Percentiles rank a stretch among this genome's conserved stretches.
phyloP scores from a whole-genome alignment of 2,329 filamentous ascomycete genomes.

The Aphanocladium album region DNA sequence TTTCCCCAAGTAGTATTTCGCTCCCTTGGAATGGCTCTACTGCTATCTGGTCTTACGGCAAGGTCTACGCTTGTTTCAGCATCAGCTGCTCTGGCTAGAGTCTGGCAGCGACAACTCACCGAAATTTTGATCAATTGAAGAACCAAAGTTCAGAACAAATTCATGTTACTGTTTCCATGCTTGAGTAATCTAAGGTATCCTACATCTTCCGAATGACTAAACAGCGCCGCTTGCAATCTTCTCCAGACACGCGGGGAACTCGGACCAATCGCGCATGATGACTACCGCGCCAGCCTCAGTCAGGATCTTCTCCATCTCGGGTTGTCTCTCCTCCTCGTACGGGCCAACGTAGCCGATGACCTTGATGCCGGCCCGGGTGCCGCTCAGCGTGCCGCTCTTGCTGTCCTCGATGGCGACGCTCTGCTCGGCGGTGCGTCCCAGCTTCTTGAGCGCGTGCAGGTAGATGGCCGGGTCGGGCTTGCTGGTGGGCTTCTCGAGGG shows the following conservation, averaged over 20 bases:
- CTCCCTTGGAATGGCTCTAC: too few species aligned
- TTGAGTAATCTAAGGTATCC: neutral
- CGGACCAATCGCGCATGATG: conserved; percentile 56
- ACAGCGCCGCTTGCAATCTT: conserved; percentile 40
- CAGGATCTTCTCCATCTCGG: conserved; percentile 60
- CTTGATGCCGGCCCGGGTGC: conserved; percentile 69
- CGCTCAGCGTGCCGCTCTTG: conserved; percentile 75
- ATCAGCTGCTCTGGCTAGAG: too few species aligned
- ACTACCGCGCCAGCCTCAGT: conserved; percentile 56
- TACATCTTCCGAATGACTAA: conserved; percentile 13
- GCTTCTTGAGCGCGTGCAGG: conserved; percentile 66
- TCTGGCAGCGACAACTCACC: too few species aligned
- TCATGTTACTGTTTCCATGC: too few species aligned
- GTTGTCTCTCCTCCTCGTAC: conserved; percentile 57
- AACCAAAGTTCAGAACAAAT: too few species aligned
- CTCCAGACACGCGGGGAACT: conserved; percentile 45
- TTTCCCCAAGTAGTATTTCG: too few species aligned
- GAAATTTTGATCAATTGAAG: too few species aligned
- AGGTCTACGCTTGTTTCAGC: too few species aligned
- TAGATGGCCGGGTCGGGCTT: conserved; percentile 93
- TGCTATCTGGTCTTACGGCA: too few species aligned
- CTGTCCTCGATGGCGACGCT: conserved; percentile 82
- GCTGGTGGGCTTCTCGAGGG: conserved; percentile 71
- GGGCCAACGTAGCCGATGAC: conserved; percentile 82
- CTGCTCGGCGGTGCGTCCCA: conserved; percentile 67